Evolutionary conservation across 768 basidiomycete genomes (phyloP), one percentile per base, ranked within the genome.

Genomic region (Termitomyces sp.): DNA sequence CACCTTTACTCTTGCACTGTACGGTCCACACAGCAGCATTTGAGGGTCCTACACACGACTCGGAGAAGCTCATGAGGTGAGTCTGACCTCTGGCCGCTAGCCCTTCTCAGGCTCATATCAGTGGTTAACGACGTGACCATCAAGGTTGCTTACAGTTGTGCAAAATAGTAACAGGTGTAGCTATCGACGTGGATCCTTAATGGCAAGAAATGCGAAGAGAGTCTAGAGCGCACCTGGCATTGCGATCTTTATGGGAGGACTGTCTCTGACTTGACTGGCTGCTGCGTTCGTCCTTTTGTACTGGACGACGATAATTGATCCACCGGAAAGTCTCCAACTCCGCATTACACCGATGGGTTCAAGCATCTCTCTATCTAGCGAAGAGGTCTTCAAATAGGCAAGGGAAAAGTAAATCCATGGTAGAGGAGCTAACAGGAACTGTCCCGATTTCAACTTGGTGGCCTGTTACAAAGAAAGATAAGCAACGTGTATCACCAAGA

Each of bases 1-100:
- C 24, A 45, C 10, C 28, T 80, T 61, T 60, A 85, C 85, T 71
- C 69, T 81, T 84, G 67, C 82, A 86, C 21, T 74, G 65, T n/a
- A 73, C 66, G 10, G 73, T 80, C 85, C 85, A 88, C 21, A 63
- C 53, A 30, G 70, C 60, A 11, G 70, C 67, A 60, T 79, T 65
- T 9, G 74, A 56, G 0, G 72, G 77, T 0, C 85, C 84, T 5
- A 68, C 59, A 2, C 42, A 59, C 0, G 59, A 63, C 46, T 79
- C 77, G 14, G 51, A 66, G 69, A 71, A 86, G 43, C 67, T 74
- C 49, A 85, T 45, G 5, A 70, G 57, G 45, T 72, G 62, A 5
- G 42, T 35, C 34, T 58, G 65, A 56, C 44, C 51, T 24, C 55
- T 63, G 8, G 50, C 60, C 53, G 67, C 68, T 34, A 73, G 63